Percentiles rank a stretch among this genome's conserved stretches.
These are phyloP conservation scores for Escallonia herrerae DNA, from an alignment of 129 eudicot species.

Conservation along the genomic window DNA sequence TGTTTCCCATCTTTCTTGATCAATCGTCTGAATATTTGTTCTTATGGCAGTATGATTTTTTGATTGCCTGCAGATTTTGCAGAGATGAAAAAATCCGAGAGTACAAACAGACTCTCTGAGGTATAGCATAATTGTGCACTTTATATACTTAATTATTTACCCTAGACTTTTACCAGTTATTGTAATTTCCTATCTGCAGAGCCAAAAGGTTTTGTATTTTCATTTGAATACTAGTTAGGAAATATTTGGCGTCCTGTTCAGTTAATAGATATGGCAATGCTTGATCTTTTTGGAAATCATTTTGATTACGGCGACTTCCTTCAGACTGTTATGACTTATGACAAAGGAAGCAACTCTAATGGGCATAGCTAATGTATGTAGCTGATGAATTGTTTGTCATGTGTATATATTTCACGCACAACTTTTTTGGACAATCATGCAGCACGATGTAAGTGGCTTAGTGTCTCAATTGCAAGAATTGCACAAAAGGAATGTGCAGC, in stretches of 20 bases:
- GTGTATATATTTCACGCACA: background rate
- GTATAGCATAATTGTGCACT: constrained; percentile 20
- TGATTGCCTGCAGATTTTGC: constrained; percentile 34
- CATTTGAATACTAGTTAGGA: too few species aligned
- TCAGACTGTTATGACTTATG: background rate
- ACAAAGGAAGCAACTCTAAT: background rate
- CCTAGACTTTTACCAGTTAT: background rate
- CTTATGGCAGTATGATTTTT: background rate
- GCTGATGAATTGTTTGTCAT: background rate
- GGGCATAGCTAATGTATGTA: constrained; percentile 7
- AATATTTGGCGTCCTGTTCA: too few species aligned
- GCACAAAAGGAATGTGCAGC: constrained; percentile 55
- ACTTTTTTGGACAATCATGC: constrained; percentile 16
- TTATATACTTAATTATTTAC: background rate
- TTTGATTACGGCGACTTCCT: background rate
- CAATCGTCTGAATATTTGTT: too few species aligned
- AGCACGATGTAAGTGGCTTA: constrained; percentile 79
- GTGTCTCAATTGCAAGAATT: constrained; percentile 77
- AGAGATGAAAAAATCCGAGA: constrained; percentile 57
- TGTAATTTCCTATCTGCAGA: background rate
- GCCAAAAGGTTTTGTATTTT: too few species aligned
- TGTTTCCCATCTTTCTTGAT: background rate
- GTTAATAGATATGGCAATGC: too few species aligned
- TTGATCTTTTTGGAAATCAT: too few species aligned
- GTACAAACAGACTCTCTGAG: constrained; percentile 68